These are phyloP conservation scores for Scheffersomyces spartinae DNA, from an alignment of 805 yeast species.

Conservation along the genomic window DNA sequence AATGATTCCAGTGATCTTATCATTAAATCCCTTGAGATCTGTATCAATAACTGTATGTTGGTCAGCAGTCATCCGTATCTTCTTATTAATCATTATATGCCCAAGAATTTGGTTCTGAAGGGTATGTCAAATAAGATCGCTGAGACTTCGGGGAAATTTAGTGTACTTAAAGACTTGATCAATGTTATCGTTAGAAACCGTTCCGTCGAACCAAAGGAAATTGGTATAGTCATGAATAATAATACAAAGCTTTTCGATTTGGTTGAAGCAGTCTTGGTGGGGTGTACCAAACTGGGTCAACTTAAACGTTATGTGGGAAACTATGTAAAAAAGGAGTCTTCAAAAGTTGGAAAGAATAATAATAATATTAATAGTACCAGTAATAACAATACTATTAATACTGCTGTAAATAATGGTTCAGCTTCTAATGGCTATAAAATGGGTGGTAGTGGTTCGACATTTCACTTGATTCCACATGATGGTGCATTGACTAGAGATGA, in stretches of 20 bases:
- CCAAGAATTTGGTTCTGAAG: slow-evolving; percentile 60
- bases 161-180: slow-evolving; percentile 53
- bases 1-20: slow-evolving; percentile 40
- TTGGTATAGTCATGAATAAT: slow-evolving; percentile 62
- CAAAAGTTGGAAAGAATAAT: slow-evolving; percentile 5
- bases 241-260: slow-evolving; percentile 58
- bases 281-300: slow-evolving; percentile 39
- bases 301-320: slow-evolving; percentile 54
- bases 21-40: slow-evolving; percentile 63
- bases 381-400: not conserved
- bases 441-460: too few relatives aligned
- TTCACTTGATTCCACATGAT: too few relatives aligned
- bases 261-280: slow-evolving; percentile 58
- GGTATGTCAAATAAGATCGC: slow-evolving; percentile 62
- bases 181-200: slow-evolving; percentile 34
- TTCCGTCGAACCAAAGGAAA: slow-evolving; percentile 27
- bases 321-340: slow-evolving; percentile 39
- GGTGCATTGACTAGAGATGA: slow-evolving; percentile 12
- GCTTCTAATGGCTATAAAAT: too few relatives aligned
- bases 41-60: slow-evolving; percentile 63
- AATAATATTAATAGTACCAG: not conserved
- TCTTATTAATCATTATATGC: slow-evolving; percentile 74
- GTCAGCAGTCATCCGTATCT: slow-evolving; percentile 87
- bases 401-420: too few relatives aligned
- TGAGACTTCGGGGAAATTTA: slow-evolving; percentile 78